Conservation (phyloP, 2,329 filamentous ascomycete species). For the Aspergillus puulaauensis region DNA sequence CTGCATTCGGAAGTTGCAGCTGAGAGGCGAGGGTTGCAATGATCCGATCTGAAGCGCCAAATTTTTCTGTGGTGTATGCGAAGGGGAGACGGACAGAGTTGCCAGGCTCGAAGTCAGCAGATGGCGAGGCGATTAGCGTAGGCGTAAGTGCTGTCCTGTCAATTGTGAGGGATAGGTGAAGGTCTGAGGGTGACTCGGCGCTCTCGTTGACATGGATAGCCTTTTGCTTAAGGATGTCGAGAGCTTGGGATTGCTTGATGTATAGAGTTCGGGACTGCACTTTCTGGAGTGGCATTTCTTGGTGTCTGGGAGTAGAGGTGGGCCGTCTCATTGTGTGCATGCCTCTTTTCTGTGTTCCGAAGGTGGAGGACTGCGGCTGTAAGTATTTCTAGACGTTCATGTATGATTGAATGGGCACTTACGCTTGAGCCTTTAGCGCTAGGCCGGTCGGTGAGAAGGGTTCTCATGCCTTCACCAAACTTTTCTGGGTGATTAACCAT, state of each 20-base stretch:
- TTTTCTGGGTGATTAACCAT: conserved; percentile 76
- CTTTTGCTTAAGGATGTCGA: conserved; percentile 56
- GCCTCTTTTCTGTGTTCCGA: conserved; percentile 46
- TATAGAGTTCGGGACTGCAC: conserved; percentile 55
- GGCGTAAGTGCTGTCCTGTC: conserved; percentile 63
- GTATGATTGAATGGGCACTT: conserved; percentile 1
- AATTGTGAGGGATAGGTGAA: conserved; percentile 63
- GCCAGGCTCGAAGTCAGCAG: conserved; percentile 44
- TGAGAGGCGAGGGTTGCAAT: conserved; percentile 46
- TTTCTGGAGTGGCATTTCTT: background rate
- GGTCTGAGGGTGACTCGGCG: conserved; percentile 38
- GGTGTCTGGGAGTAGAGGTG: conserved; percentile 2
- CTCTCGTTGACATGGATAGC: conserved; percentile 46
- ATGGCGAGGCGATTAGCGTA: conserved; percentile 62
- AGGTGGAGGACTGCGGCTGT: conserved; percentile 13
- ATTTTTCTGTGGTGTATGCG: conserved; percentile 53
- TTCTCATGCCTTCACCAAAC: conserved; percentile 68
- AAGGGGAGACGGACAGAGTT: conserved; percentile 61
- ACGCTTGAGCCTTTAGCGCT: conserved; percentile 26
- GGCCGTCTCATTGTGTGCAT: conserved; percentile 50
- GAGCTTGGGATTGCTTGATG: conserved; percentile 54
- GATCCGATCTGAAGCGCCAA: conserved; percentile 42
- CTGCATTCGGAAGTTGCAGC: conserved; percentile 52
- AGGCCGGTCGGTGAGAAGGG: conserved; percentile 50
- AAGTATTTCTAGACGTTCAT: conserved; percentile 3